Evolutionary conservation across 371 early-diverging fungal species (phyloP), one percentile per base, ranked within the genome.

Genomic region (Massospora cicadina): DNA sequence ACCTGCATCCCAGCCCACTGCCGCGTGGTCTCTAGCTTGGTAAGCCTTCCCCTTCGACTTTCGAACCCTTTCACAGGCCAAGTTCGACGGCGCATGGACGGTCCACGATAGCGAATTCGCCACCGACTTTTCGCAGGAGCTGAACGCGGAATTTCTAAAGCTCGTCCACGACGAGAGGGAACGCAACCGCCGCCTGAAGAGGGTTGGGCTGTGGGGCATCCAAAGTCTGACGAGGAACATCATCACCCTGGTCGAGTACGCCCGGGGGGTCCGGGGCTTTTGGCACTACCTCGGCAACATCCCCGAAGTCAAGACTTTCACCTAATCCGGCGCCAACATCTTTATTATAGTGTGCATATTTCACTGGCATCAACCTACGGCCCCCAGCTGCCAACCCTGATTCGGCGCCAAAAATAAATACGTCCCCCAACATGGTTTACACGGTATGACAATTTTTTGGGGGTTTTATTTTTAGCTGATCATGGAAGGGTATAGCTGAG

Each of bases 31-130:
- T 79, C 90, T 76, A 83, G 85, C 63, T 65, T 88, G 58, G 88
- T 83, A 72, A 67, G 77, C 68, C 25, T 43, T 43, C 28, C 53
- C 26, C 60, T 29, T 30, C 54, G 59, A 21, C 33, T 55, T 27
- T 5, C 65, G 43, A 25, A 24, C 0, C 30, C n/a, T n/a, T 30
- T 31, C 60, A 5, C 67, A 83, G 84, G 71, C 74, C 58, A 86
- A 93, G 65, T 94, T 94, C 72, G 87, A 94, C 71, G 98, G 98
- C 17, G 79, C 93, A 0, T 95, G 95, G 95, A 87, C 87, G 0
- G 75, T 89, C 1, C 90, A 89, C 69, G 88, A 91, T 55, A 87
- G 91, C 0, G 86, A 85, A 0, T 67, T 95, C 56, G 83, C 85
- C 31, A 83, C 83, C 43, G 72, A 81, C n/a, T 73, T 94, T 13